Conservation (phyloP, 371 early-diverging fungal genomes). For the Sporodiniella umbellata region DNA sequence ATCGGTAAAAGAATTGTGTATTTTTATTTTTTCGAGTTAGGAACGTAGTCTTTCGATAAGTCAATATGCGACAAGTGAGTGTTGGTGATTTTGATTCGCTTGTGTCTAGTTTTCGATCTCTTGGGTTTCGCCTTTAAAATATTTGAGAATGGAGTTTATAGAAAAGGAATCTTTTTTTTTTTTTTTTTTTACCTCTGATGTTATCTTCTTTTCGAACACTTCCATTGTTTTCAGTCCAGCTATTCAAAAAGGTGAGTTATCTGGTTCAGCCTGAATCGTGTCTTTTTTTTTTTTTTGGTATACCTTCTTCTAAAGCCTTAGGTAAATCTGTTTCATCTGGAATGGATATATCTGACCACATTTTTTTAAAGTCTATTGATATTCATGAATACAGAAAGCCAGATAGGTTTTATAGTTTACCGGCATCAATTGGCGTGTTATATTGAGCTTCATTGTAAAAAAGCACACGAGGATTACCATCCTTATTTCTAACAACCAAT, state of each 20-base stretch:
- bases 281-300: background rate
- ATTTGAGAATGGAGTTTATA: background rate
- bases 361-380: slow-evolving; percentile 63
- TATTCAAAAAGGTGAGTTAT: background rate
- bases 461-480: slow-evolving; percentile 66
- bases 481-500: slow-evolving; percentile 74
- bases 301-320: slow-evolving; percentile 62
- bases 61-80: slow-evolving; percentile 83
- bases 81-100: slow-evolving; percentile 83
- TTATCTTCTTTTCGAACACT: slow-evolving; percentile 68
- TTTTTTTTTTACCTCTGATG: slow-evolving; percentile 37
- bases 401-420: slow-evolving; percentile 22
- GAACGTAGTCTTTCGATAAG: slow-evolving; percentile 75
- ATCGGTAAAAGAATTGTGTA: slow-evolving; percentile 1
- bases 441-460: slow-evolving; percentile 69
- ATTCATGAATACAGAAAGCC: background rate
- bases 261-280: background rate
- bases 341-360: slow-evolving; percentile 70
- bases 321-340: slow-evolving; percentile 79
- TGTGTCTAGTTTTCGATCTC: slow-evolving; percentile 63
- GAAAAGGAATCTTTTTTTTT: too few relatives aligned
- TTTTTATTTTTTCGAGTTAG: slow-evolving; percentile 27
- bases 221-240: slow-evolving; percentile 80
- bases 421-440: slow-evolving; percentile 63
- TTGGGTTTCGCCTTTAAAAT: slow-evolving; percentile 47